phyloP scores from a whole-genome alignment of 768 basidiomycete genomes.

The Leccinum ochraceum region DNA sequence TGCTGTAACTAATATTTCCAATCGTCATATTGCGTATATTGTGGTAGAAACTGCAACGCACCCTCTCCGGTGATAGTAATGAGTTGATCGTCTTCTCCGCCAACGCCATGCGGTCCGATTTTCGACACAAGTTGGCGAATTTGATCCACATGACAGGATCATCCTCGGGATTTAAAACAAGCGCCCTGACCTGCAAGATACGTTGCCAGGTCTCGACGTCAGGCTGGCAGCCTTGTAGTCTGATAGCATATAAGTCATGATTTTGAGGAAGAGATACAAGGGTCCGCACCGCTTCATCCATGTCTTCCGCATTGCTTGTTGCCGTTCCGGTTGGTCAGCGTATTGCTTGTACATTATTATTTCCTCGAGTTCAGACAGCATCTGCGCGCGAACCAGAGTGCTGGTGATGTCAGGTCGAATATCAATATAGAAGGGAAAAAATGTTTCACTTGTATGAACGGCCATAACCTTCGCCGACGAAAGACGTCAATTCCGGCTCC shows the following conservation, averaged over 20 bases:
- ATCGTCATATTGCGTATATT: slow-evolving; percentile 2
- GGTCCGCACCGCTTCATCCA: slow-evolving; percentile 89
- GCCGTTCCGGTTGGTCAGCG: slow-evolving; percentile 92
- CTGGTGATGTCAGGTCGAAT: slow-evolving; percentile 42
- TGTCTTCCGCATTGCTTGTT: slow-evolving; percentile 85
- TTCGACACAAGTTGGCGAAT: slow-evolving; percentile 96
- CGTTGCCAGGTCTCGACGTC: slow-evolving; percentile 99
- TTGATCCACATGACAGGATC: slow-evolving; percentile 99
- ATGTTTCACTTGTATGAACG: slow-evolving; percentile 88
- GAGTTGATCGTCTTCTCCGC: slow-evolving; percentile 98
- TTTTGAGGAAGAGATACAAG: not conserved
- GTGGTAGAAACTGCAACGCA: slow-evolving; percentile 30
- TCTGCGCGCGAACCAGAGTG: slow-evolving; percentile 95
- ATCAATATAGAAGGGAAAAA: not conserved
- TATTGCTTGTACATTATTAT: slow-evolving; percentile 95
- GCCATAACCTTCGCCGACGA: slow-evolving; percentile 96
- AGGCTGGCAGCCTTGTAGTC: slow-evolving; percentile 93
- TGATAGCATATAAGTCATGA: slow-evolving; percentile 30
- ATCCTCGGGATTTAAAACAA: slow-evolving; percentile 91
- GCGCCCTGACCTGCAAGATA: slow-evolving; percentile 91
- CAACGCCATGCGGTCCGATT: slow-evolving; percentile 89
- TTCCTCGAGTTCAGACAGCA: slow-evolving; percentile 97
- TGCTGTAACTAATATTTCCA: slow-evolving; percentile 1
- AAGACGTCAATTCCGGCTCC: slow-evolving; percentile 86
- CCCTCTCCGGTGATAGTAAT: slow-evolving; percentile 73